These are phyloP conservation scores for Phaseolus coccineus DNA, from an alignment of 331 rosid genomes.

Conservation along the genomic window DNA sequence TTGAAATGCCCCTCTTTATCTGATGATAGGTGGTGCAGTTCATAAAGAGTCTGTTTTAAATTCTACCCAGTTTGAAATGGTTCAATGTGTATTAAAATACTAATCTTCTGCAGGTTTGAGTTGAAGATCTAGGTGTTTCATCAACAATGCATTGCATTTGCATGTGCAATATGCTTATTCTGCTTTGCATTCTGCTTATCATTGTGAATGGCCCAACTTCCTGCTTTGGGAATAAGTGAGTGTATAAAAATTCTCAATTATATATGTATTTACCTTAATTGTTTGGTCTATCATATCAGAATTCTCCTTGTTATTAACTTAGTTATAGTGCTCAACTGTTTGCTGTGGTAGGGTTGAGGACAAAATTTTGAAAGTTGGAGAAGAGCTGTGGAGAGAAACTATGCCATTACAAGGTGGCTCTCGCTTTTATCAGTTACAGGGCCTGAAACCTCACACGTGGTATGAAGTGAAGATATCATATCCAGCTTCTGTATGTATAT, in stretches of 20 bases:
- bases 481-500: slow-evolving; percentile 85
- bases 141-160: slow-evolving; percentile 41
- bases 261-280: slow-evolving; percentile 2
- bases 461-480: slow-evolving; percentile 98
- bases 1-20: slow-evolving; percentile 1
- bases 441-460: slow-evolving; percentile 70
- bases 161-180: slow-evolving; percentile 39
- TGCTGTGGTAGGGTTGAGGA: slow-evolving; percentile 53
- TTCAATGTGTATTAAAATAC: slow-evolving; percentile 31
- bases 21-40: slow-evolving; percentile 1
- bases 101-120: slow-evolving; percentile 43
- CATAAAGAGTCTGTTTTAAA: slow-evolving; percentile 20
- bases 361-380: slow-evolving; percentile 71
- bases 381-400: slow-evolving; percentile 76
- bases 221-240: slow-evolving; percentile 61
- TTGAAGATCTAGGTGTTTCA: slow-evolving; percentile 33
- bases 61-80: slow-evolving; percentile 37
- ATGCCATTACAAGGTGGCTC: slow-evolving; percentile 69
- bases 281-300: slow-evolving; percentile 17
- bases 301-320: slow-evolving; percentile 29
- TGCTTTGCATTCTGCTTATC: slow-evolving; percentile 52
- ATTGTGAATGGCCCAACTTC: slow-evolving; percentile 51
- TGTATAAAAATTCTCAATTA: slow-evolving; percentile 29
- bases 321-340: slow-evolving; percentile 31
- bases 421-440: slow-evolving; percentile 67